Evolutionary conservation across 139 green algal genomes (phyloP).

Genomic region (Deuterostichococcus epilithicus): DNA sequence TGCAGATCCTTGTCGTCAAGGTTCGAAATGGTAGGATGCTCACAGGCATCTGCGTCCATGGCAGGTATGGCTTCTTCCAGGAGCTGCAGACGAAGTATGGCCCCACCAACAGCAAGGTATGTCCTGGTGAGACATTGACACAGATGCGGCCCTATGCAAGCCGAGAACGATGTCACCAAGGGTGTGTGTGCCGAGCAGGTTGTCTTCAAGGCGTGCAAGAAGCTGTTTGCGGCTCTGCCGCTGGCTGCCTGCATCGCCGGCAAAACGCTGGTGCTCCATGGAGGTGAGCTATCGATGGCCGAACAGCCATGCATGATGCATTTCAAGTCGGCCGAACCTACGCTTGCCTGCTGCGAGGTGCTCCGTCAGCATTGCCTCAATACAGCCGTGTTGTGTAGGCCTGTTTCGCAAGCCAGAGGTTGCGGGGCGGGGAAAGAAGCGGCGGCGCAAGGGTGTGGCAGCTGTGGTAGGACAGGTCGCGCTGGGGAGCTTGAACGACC

Average conservation of each 20-base stretch:
- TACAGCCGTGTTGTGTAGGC: conserved; percentile 4
- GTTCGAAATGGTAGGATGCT: too few species aligned
- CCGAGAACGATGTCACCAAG: background rate
- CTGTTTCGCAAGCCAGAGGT: conserved; percentile 51
- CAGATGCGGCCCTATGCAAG: background rate
- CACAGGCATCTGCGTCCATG: too few species aligned
- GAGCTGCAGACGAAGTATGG: conserved; percentile 63
- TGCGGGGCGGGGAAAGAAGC: background rate
- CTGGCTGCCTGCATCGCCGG: conserved; percentile 64
- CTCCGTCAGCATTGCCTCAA: background rate
- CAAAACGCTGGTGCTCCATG: conserved; percentile 84
- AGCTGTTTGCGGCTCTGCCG: conserved; percentile 70
- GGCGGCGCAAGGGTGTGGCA: background rate
- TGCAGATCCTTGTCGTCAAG: too few species aligned
- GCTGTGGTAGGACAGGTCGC: conserved; percentile 2
- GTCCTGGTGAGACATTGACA: background rate
- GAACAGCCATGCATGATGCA: background rate
- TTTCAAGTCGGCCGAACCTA: too few species aligned
- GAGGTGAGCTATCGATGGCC: conserved; percentile 38
- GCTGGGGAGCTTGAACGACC: conserved; percentile 67
- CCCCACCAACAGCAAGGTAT: conserved; percentile 21
- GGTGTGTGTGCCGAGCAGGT: conserved; percentile 9
- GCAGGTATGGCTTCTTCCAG: conserved; percentile 71
- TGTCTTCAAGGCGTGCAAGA: conserved; percentile 49
- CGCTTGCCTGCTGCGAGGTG: too few species aligned